Base-by-base conservation (phyloP, 139 green algal species). In the Yamagishiella unicocca region DNA sequence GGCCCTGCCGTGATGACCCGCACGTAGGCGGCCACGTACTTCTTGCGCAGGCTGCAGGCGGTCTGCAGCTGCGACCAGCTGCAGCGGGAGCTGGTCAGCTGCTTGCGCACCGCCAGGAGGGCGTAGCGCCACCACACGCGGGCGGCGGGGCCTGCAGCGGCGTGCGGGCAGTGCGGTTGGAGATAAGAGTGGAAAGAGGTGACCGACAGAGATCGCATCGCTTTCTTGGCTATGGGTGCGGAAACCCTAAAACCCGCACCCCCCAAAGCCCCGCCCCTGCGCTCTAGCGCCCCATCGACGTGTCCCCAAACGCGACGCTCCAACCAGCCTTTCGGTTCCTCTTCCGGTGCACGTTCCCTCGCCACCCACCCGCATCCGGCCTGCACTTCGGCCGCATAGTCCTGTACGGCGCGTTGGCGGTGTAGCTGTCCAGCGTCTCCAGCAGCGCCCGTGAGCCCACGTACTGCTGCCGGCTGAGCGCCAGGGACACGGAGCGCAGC, bases 111-210 rank as follows among this genome's bases (percentile, higher is more conserved):
- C 0, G 93, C 94, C 17, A 68, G 82, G 29, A 89, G 53, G 12
- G 95, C 96, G 83, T 98, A 98, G 4, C 81, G 89, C 96, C 96
- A 98, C 96, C 96, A 98, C 21, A 94, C 22, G 3, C 91, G 85
- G 0, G 93, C 95, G 0, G 85, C 84, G 0, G 73, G 22, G 10
- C 90, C 93, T 68, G 85, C 79, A 54, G 76, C 87, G 68, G n/a
- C n/a, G n/a, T n/a, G n/a, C n/a, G n/a, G n/a, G n/a, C n/a, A n/a
- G n/a, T n/a, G n/a, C n/a, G n/a, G n/a, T n/a, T n/a, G n/a, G n/a
- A n/a, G n/a, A n/a, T n/a, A n/a, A n/a, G n/a, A n/a, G n/a, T n/a
- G n/a, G n/a, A n/a, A n/a, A n/a, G n/a, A n/a, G n/a, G n/a, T n/a
- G n/a, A n/a, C n/a, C n/a, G n/a, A n/a, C n/a, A n/a, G n/a, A n/a